These are phyloP conservation scores for Holtermannia corniformis DNA, from an alignment of 768 basidiomycete genomes.

Conservation along the genomic window DNA sequence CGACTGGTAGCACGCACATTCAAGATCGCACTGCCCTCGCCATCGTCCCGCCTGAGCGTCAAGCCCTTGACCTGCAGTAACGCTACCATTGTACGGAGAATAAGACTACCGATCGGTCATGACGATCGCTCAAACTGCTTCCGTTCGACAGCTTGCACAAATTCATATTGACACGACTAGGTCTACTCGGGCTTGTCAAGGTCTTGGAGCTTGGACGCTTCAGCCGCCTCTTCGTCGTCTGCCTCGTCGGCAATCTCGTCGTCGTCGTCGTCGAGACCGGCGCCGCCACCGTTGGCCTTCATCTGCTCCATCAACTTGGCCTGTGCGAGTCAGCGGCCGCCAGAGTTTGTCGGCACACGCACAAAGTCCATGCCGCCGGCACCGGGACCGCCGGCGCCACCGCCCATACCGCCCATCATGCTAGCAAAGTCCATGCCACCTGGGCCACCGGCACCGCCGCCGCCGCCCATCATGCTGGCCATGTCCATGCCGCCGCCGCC, in stretches of 20 bases:
- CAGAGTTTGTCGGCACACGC: slow-evolving; percentile 1
- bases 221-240: slow-evolving; percentile 23
- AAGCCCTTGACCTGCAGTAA: slow-evolving; percentile 16
- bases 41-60: slow-evolving; percentile 19
- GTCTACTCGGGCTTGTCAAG: not conserved
- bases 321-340: slow-evolving; percentile 7
- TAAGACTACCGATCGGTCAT: no score
- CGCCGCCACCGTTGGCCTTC: slow-evolving; percentile 17
- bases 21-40: slow-evolving; percentile 23
- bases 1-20: slow-evolving; percentile 7
- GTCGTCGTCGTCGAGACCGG: slow-evolving; percentile 23
- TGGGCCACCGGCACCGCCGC: slow-evolving; percentile 23
- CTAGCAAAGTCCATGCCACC: slow-evolving; percentile 21
- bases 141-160: no score
- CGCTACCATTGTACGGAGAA: slow-evolving; percentile 1
- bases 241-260: slow-evolving; percentile 19
- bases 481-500: slow-evolving; percentile 32
- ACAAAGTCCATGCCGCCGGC: slow-evolving; percentile 38
- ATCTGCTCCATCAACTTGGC: slow-evolving; percentile 31
- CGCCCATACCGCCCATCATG: slow-evolving; percentile 20
- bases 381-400: slow-evolving; percentile 13
- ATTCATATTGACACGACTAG: not conserved
- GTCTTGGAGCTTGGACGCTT: slow-evolving; percentile 24
- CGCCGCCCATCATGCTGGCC: slow-evolving; percentile 5
- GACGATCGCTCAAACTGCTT: no score